A percentile compares a stretch with the other conserved stretches of the same genome.
phyloP scores from a whole-genome alignment of 371 early-diverging fungal species.

The Blakeslea trispora region DNA sequence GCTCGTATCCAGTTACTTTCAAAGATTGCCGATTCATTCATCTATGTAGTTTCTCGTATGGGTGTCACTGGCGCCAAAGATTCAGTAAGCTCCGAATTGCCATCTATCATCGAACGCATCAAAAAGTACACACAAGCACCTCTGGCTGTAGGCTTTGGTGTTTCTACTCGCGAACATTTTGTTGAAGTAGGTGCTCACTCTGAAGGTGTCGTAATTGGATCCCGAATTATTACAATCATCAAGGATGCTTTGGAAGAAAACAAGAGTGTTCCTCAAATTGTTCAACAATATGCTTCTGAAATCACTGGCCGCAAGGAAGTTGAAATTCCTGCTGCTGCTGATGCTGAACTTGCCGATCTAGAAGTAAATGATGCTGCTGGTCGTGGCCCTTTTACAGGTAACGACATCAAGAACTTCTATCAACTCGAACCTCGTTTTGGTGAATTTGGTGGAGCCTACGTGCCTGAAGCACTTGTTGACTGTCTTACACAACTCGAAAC shows the following conservation, averaged over 20 bases:
- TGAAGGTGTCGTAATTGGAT: slow-evolving; percentile 96
- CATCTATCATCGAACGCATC: slow-evolving; percentile 74
- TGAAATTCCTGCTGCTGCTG: slow-evolving; percentile 29
- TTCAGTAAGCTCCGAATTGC: slow-evolving; percentile 70
- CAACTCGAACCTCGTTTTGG: slow-evolving; percentile 82
- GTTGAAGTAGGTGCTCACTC: slow-evolving; percentile 78
- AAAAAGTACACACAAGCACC: slow-evolving; percentile 76
- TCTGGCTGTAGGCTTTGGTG: slow-evolving; percentile 97
- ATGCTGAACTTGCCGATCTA: slow-evolving; percentile 38
- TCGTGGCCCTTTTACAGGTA: slow-evolving; percentile 24
- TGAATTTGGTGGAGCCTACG: slow-evolving; percentile 95
- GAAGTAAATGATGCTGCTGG: slow-evolving; percentile 36
- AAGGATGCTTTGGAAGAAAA: slow-evolving; percentile 58
- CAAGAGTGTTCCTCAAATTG: slow-evolving; percentile 52
- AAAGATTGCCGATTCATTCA: slow-evolving; percentile 85
- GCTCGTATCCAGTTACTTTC: slow-evolving; percentile 79
- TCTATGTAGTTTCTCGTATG: slow-evolving; percentile 92
- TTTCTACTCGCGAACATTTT: slow-evolving; percentile 88
- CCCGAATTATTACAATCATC: slow-evolving; percentile 82
- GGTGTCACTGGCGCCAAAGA: slow-evolving; percentile 89
- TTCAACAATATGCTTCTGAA: slow-evolving; percentile 62
- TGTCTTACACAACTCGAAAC: slow-evolving; percentile 88
- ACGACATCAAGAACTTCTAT: slow-evolving; percentile 48
- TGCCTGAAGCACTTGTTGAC: slow-evolving; percentile 93
- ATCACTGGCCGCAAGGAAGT: slow-evolving; percentile 58